phyloP scores from a whole-genome alignment of 495 filamentous ascomycete genomes.

The Hypoxylon subgilvum region DNA sequence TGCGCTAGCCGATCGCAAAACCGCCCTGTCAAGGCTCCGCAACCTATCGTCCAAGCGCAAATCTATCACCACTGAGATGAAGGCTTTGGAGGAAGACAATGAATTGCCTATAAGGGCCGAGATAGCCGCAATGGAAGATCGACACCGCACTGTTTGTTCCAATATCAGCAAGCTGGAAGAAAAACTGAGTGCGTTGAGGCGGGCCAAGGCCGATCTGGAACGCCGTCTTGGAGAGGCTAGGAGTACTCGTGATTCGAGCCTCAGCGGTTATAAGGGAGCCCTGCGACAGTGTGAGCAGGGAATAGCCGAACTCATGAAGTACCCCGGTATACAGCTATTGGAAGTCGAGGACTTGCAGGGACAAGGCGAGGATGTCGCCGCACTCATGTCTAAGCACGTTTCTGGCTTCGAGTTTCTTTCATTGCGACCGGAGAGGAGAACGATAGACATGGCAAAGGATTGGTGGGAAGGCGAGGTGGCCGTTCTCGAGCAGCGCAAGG shows the following conservation, averaged over 20 bases:
- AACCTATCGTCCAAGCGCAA: conserved; percentile 61
- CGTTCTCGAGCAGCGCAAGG: conserved; percentile 61
- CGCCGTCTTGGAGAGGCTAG: conserved; percentile 66
- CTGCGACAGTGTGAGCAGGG: conserved; percentile 49
- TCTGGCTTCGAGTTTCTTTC: conserved; percentile 56
- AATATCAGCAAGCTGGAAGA: conserved; percentile 67
- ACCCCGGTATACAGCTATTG: conserved; percentile 56
- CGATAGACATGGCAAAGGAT: conserved; percentile 76
- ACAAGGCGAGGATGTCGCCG: conserved; percentile 21
- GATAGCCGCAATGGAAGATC: conserved; percentile 53
- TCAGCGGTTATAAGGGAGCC: conserved; percentile 58
- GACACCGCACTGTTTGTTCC: conserved; percentile 59
- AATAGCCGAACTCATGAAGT: conserved; percentile 52
- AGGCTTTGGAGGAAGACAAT: conserved; percentile 46
- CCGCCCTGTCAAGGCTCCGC: conserved; percentile 65
- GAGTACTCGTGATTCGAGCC: conserved; percentile 61
- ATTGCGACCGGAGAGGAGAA: conserved; percentile 71
- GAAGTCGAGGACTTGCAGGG: conserved; percentile 46
- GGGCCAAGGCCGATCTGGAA: conserved; percentile 64
- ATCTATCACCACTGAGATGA: conserved; percentile 51
- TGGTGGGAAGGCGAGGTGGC: conserved; percentile 73
- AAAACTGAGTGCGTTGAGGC: conserved; percentile 70
- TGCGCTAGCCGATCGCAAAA: conserved; percentile 63
- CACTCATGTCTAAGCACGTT: conserved; percentile 42
- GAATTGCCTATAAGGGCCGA: conserved; percentile 43